These are phyloP conservation scores for Dentipellis sp. DNA, from an alignment of 768 basidiomycete genomes.

Conservation along the genomic window DNA sequence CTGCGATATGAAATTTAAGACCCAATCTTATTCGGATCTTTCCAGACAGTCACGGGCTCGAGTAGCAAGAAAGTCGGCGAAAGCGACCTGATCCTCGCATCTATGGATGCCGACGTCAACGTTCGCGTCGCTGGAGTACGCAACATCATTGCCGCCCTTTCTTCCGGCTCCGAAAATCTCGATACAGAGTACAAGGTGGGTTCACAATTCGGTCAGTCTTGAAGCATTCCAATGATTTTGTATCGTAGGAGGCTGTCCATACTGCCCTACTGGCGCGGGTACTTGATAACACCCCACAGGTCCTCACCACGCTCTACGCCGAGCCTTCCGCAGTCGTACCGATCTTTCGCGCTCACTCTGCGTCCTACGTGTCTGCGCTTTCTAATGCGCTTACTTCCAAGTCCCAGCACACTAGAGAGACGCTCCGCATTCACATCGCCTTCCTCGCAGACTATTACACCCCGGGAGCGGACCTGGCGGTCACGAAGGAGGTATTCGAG, in stretches of 20 bases:
- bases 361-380: conserved; percentile 39
- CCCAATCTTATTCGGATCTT: not conserved
- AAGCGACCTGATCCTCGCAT: conserved; percentile 38
- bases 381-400: conserved; percentile 23
- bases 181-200: conserved; percentile 36
- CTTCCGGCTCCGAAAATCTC: conserved; percentile 15
- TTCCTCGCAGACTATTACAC: conserved; percentile 47
- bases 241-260: conserved; percentile 43
- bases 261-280: conserved; percentile 61
- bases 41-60: not conserved
- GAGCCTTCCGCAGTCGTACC: conserved; percentile 37
- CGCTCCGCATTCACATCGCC: conserved; percentile 45
- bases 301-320: conserved; percentile 63
- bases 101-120: conserved; percentile 51
- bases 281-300: conserved; percentile 49
- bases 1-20: not conserved
- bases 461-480: conserved; percentile 17
- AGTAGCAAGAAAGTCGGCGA: conserved; percentile 3
- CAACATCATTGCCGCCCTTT: conserved; percentile 36
- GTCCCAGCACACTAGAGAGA: conserved; percentile 30
- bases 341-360: conserved; percentile 30
- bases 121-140: conserved; percentile 53
- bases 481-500: conserved; percentile 28
- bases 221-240: not conserved
- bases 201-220: not conserved